Base-by-base conservation (phyloP, 768 basidiomycete genomes). In the Phylloporus sp. region DNA sequence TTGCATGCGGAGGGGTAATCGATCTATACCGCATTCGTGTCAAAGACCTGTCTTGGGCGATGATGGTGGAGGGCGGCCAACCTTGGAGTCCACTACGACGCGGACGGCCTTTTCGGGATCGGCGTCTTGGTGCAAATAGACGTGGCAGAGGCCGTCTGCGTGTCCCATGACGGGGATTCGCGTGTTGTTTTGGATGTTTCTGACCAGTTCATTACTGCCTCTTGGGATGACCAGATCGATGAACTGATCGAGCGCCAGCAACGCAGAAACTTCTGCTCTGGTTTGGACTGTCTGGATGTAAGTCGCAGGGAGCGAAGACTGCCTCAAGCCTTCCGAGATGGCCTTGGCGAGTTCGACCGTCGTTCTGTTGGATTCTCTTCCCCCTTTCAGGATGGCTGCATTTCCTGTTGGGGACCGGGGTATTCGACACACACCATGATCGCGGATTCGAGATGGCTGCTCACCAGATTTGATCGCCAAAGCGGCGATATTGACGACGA, bases 91-190 rank as follows among this genome's bases (percentile, higher is more conserved):
- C 4, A 95, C 69, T 0, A 84, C 81, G 6, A 99, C 74, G 18
- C 91, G 75, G 32, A 84, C 70, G 0, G 94, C 91, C 64, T 93
- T 98, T 47, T 81, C 77, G 31, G 71, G 57, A 54, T 87, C 79
- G 0, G 94, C 94, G 23, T 75, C 72, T 56, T 87, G 83, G 65
- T 99, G 95, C 6, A 99, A 69, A 64, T 84, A 98, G 6, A 96
- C 81, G 17, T 82, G 79, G 65, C 96, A 99, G 9, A 98, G 70
- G 2, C 96, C 96, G 66, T 99, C 96, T 7, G 96, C 94, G 61
- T 99, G 96, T 2, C 96, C 96, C 93, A 99, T 97, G 35, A 99
- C 96, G 3, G 96, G 86, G 50, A 99, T 98, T 48, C 86, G 76
- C 0, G 95, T 96, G 53, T 73, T 80, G 47, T 87, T 86, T 64